Conservation (phyloP, 306 rosid genomes). For the Cicer chorassanicum region DNA sequence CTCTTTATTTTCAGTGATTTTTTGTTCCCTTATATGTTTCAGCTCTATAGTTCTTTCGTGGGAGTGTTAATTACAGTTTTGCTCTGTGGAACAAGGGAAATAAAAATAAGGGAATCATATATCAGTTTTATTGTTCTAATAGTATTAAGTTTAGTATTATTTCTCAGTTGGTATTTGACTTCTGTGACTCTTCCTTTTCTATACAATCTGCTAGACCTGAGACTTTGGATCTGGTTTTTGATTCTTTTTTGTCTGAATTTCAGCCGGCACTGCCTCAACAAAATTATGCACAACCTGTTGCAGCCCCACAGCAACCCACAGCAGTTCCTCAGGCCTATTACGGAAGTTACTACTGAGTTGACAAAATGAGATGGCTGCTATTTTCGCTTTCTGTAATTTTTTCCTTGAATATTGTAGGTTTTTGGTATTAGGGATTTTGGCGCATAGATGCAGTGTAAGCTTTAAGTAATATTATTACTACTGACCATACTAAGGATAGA, state of each 20-base stretch:
- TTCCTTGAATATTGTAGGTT: constrained; percentile 29
- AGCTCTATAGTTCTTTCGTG: not conserved
- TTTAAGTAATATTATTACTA: constrained; percentile 13
- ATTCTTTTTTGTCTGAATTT: constrained; percentile 42
- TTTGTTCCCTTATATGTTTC: constrained; percentile 6
- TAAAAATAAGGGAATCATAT: not conserved
- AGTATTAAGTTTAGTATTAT: not conserved
- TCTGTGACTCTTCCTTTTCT: not conserved
- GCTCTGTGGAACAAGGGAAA: not conserved
- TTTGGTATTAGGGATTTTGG: constrained; percentile 34
- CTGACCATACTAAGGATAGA: constrained; percentile 20
- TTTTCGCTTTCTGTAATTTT: constrained; percentile 51
- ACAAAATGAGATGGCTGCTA: constrained; percentile 32
- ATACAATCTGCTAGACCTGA: not conserved
- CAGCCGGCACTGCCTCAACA: constrained; percentile 70
- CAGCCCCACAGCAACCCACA: constrained; percentile 80
- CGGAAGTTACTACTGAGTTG: constrained; percentile 69
- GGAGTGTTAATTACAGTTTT: not conserved
- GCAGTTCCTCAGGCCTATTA: constrained; percentile 88
- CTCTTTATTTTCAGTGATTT: not conserved
- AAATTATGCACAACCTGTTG: constrained; percentile 72
- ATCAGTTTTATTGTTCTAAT: not conserved
- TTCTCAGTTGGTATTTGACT: constrained; percentile 10
- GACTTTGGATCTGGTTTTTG: not conserved
- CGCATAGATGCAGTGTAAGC: constrained; percentile 48